A percentile compares a stretch with the other conserved stretches of the same genome.
Conservation (phyloP, 2,329 filamentous ascomycete species). For the Claviceps fusiformis region DNA sequence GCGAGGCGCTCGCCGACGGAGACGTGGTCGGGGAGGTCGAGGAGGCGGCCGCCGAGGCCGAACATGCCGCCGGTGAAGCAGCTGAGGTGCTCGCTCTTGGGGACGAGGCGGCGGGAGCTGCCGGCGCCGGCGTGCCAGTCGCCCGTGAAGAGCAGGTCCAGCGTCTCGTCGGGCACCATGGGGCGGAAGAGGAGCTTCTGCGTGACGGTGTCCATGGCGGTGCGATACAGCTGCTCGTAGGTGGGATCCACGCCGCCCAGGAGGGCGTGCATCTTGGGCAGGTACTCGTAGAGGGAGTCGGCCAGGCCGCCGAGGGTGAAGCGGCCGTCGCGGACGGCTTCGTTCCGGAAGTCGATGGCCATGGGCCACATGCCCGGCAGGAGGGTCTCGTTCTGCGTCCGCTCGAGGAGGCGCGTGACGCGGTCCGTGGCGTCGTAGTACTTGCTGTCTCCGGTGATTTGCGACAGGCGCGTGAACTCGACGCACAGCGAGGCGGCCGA, state of each 20-base stretch:
- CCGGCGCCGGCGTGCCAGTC: constrained; percentile 15
- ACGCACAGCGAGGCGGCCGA: constrained; percentile 52
- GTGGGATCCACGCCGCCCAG: constrained; percentile 47
- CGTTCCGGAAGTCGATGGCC: constrained; percentile 42
- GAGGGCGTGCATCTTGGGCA: constrained; percentile 50
- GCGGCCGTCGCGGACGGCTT: constrained; percentile 31
- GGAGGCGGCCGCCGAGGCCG: constrained; percentile 47
- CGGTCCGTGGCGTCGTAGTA: constrained; percentile 68
- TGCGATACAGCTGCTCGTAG: constrained; percentile 54
- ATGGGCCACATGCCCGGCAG: constrained; percentile 69
- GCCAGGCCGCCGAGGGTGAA: constrained; percentile 41
- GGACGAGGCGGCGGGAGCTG: constrained; percentile 12
- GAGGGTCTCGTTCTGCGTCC: constrained; percentile 52
- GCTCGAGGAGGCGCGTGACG: constrained; percentile 56
- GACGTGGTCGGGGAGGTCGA: constrained; percentile 35
- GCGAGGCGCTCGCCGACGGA: constrained; percentile 34
- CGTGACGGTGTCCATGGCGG: constrained; percentile 46
- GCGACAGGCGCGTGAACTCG: constrained; percentile 62
- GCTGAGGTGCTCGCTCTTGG: constrained; percentile 23
- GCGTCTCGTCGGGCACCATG: constrained; percentile 44
- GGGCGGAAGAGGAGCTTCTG: constrained; percentile 57
- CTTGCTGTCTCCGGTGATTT: constrained; percentile 56
- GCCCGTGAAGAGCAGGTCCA: constrained; percentile 41
- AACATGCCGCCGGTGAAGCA: constrained; percentile 62
- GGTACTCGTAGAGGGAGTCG: constrained; percentile 48